Percentiles rank a stretch among this genome's conserved stretches.
Evolutionary conservation across 169 alveolate genomes (phyloP).

Genomic region (Plasmodium relictum): DNA sequence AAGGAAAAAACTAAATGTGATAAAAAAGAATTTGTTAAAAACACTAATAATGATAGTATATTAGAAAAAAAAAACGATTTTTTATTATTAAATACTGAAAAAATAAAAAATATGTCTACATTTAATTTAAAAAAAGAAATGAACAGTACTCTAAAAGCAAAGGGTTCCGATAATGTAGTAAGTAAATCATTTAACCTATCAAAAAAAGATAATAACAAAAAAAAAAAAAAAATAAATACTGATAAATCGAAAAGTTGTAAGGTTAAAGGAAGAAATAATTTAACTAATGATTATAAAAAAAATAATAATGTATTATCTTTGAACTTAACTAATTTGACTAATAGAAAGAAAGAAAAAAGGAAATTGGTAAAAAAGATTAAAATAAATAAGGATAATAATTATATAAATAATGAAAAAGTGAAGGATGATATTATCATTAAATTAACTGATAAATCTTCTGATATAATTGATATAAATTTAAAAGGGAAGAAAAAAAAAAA

Average conservation of each 20-base stretch:
- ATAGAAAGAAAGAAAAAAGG: neutral
- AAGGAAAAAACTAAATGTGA: too few relatives aligned
- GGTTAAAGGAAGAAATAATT: neutral
- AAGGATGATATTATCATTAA: neutral
- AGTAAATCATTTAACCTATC: too few relatives aligned
- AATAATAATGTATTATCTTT: neutral
- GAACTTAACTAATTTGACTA: neutral
- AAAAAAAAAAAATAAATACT: neutral
- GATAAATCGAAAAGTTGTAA: neutral
- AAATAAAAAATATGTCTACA: too few relatives aligned
- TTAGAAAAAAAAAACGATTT: too few relatives aligned
- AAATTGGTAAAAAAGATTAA: neutral
- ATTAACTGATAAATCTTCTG: neutral
- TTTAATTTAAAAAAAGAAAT: too few relatives aligned
- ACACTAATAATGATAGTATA: too few relatives aligned
- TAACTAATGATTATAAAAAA: neutral
- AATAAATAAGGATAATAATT: neutral
- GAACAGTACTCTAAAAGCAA: too few relatives aligned
- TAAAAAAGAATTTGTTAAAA: too few relatives aligned
- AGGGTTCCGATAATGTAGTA: too few relatives aligned
- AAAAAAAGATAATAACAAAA: too few relatives aligned
- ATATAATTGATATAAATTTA: neutral
- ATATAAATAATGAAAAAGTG: neutral
- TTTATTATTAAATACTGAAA: too few relatives aligned
- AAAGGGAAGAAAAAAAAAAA: conserved; percentile 11